Evolutionary conservation across 2,329 filamentous ascomycete species (phyloP).

Genomic region (Thyridium curvatum): DNA sequence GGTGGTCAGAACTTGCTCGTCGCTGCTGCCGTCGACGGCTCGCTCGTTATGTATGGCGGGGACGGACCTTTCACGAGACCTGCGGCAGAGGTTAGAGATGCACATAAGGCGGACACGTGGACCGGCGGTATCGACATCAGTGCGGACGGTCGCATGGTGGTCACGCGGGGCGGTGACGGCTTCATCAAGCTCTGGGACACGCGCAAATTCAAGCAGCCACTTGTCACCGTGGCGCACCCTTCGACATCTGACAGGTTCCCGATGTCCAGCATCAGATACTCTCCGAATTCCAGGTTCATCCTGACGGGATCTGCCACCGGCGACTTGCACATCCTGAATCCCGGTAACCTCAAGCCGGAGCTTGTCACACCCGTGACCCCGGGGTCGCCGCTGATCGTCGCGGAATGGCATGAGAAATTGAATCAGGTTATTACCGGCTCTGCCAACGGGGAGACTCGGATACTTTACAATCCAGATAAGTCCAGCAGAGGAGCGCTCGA

Average conservation of each 20-base stretch:
- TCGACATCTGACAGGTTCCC: conserved; percentile 81
- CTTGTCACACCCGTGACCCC: conserved; percentile 85
- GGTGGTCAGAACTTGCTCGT: conserved; percentile 76
- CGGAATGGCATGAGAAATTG: conserved; percentile 88
- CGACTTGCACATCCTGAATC: conserved; percentile 86
- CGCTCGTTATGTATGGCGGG: conserved; percentile 85
- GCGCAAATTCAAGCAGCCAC: conserved; percentile 85
- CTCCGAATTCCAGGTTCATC: conserved; percentile 75
- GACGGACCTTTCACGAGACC: conserved; percentile 82
- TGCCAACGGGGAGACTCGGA: conserved; percentile 80
- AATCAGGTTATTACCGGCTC: conserved; percentile 96
- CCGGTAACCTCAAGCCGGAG: conserved; percentile 80
- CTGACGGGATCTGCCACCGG: conserved; percentile 84
- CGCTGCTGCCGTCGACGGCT: conserved; percentile 80
- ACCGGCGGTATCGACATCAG: conserved; percentile 90
- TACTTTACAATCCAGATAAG: conserved; percentile 83
- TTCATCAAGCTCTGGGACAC: conserved; percentile 96
- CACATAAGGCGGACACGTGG: conserved; percentile 80
- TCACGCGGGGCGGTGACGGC: conserved; percentile 86
- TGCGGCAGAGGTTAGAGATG: conserved; percentile 74
- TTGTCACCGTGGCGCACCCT: conserved; percentile 70
- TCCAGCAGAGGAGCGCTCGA: conserved; percentile 78
- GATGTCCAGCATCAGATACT: conserved; percentile 84
- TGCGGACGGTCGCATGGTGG: conserved; percentile 80
- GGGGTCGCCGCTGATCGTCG: conserved; percentile 72